phyloP scores from a whole-genome alignment of 176 grass and related monocot genomes.

The Ensete ventricosum region DNA sequence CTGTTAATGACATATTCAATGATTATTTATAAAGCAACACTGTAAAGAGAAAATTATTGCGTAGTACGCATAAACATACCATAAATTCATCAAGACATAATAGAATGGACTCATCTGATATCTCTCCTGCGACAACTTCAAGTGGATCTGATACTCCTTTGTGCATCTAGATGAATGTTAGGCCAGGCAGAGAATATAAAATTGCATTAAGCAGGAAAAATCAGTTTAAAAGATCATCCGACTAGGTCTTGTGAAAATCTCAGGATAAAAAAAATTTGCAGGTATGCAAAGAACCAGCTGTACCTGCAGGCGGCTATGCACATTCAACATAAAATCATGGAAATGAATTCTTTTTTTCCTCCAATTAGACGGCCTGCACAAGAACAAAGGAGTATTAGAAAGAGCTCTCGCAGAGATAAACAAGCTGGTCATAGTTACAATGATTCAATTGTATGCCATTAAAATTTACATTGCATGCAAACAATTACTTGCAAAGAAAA shows the following conservation, averaged over 20 bases:
- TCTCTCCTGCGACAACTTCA: constrained; percentile 89
- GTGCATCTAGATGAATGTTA: constrained; percentile 62
- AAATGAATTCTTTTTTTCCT: constrained; percentile 95
- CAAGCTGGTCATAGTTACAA: not conserved
- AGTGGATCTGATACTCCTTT: constrained; percentile 95
- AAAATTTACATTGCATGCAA: not conserved
- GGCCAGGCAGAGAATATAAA: constrained; percentile 3
- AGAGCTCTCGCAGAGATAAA: not conserved
- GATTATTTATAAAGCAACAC: not conserved
- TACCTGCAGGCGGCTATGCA: constrained; percentile 92
- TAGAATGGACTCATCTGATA: constrained; percentile 86
- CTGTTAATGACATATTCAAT: constrained; percentile 25
- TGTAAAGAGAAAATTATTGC: not conserved
- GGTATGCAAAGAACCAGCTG: not conserved
- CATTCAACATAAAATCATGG: constrained; percentile 94
- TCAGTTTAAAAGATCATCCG: not conserved
- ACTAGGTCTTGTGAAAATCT: not conserved
- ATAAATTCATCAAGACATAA: constrained; percentile 98
- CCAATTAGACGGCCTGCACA: constrained; percentile 72
- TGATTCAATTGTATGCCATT: not conserved
- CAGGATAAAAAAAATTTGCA: not conserved
- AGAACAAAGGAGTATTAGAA: constrained; percentile 19
- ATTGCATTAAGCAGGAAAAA: too few relatives aligned
- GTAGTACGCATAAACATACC: constrained; percentile 30
- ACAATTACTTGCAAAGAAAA: not conserved